phyloP scores from a whole-genome alignment of 1,284 basidiomycete genomes.

The Papiliotrema nemorosa region DNA sequence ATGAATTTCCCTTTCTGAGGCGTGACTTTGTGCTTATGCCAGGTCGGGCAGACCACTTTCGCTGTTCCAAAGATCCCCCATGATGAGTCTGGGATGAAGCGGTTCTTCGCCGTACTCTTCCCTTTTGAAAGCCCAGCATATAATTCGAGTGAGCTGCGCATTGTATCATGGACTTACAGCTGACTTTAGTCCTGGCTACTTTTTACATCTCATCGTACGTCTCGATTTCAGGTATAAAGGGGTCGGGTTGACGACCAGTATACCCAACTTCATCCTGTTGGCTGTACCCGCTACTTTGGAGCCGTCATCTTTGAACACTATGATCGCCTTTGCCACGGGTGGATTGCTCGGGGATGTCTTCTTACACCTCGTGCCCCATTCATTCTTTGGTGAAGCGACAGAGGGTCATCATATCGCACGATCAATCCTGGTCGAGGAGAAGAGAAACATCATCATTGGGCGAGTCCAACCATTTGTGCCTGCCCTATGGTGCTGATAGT shows the following conservation, averaged over 20 bases:
- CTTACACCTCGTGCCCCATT: constrained; percentile 80
- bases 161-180: constrained; percentile 13
- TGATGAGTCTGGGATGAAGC: constrained; percentile 28
- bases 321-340: constrained; percentile 67
- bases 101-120: constrained; percentile 72
- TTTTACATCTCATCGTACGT: constrained; percentile 92
- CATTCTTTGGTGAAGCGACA: constrained; percentile 80
- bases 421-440: constrained; percentile 78
- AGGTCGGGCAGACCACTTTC: constrained; percentile 11
- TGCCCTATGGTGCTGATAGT: not conserved
- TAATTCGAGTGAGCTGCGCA: constrained; percentile 62
- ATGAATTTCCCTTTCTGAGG: not conserved
- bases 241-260: constrained; percentile 30
- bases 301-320: constrained; percentile 76
- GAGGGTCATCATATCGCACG: constrained; percentile 51
- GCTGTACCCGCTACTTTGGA: constrained; percentile 83
- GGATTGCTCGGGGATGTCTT: constrained; percentile 86
- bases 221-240: not conserved
- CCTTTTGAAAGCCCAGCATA: constrained; percentile 75
- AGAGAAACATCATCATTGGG: constrained; percentile 84
- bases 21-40: not conserved
- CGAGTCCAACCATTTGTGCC: constrained; percentile 15
- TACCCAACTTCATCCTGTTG: constrained; percentile 86
- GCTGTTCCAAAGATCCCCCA: constrained; percentile 2
- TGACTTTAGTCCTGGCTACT: constrained; percentile 65